phyloP scores from a whole-genome alignment of 306 rosid genomes.

The Prunus persica region DNA sequence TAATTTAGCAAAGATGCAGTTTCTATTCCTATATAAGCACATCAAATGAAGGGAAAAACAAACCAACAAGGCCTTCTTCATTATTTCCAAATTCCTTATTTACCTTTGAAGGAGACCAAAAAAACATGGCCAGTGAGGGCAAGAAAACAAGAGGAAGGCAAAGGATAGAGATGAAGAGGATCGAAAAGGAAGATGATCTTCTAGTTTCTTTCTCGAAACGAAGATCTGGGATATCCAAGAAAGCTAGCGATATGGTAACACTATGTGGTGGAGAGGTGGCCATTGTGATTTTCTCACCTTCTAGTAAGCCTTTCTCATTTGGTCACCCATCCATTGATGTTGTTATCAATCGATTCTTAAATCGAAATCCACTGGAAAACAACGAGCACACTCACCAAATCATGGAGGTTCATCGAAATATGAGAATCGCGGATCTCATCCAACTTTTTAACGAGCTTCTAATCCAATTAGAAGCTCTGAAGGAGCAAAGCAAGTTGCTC shows the following conservation, averaged over 20 bases:
- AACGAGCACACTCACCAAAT: constrained; percentile 4
- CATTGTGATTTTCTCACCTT: constrained; percentile 28
- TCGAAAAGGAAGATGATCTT: constrained; percentile 31
- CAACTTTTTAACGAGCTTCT: constrained; percentile 15
- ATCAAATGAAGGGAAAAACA: neutral
- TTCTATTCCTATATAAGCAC: neutral
- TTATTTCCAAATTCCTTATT: neutral
- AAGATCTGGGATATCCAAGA: constrained; percentile 30
- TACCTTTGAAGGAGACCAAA: neutral
- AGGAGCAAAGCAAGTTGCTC: constrained; percentile 9
- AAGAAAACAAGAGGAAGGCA: constrained; percentile 37
- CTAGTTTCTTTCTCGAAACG: constrained; percentile 35
- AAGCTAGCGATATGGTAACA: constrained; percentile 28
- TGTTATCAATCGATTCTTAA: constrained; percentile 4
- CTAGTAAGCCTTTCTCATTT: constrained; percentile 39
- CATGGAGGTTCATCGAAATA: constrained; percentile 18
- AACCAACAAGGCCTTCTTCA: neutral
- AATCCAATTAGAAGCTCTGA: constrained; percentile 12
- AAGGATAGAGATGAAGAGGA: constrained; percentile 39
- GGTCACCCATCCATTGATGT: constrained; percentile 27
- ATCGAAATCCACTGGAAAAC: neutral
- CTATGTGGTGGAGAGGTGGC: constrained; percentile 38
- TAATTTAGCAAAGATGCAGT: neutral
- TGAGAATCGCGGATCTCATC: constrained; percentile 22
- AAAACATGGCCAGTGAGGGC: neutral